Evolutionary conservation across 345 rosid species (phyloP).

Genomic region (Dimocarpus longan): DNA sequence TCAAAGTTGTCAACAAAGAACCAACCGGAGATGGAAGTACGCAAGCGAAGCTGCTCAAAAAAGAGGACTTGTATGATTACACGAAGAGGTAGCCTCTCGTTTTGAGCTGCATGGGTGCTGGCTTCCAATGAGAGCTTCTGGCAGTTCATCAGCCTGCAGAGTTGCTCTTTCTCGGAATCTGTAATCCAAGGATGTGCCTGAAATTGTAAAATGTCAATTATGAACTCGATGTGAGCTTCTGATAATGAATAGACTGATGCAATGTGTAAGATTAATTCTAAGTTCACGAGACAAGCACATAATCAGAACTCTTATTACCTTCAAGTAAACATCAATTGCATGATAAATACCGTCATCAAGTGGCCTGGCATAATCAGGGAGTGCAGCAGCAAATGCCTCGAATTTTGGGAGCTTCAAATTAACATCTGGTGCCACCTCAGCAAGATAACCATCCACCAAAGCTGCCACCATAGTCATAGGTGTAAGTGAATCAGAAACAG

Average conservation of each 20-base stretch:
- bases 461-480: slow-evolving; percentile 59
- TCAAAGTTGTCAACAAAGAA: slow-evolving; percentile 66
- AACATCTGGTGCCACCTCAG: slow-evolving; percentile 76
- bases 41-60: slow-evolving; percentile 74
- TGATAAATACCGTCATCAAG: slow-evolving; percentile 74
- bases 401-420: slow-evolving; percentile 63
- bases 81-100: slow-evolving; percentile 79
- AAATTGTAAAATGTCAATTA: slow-evolving; percentile 16
- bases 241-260: neutral
- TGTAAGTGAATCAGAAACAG: slow-evolving; percentile 41
- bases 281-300: neutral
- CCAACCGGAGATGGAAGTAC: slow-evolving; percentile 76
- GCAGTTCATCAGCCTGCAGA: slow-evolving; percentile 80
- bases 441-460: slow-evolving; percentile 64
- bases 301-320: slow-evolving; percentile 42
- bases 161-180: slow-evolving; percentile 72
- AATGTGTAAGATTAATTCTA: neutral
- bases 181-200: slow-evolving; percentile 86
- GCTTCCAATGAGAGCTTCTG: slow-evolving; percentile 86
- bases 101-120: slow-evolving; percentile 85
- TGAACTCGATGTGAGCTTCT: neutral
- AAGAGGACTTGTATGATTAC: slow-evolving; percentile 77
- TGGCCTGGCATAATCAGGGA: slow-evolving; percentile 73
- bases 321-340: slow-evolving; percentile 70
- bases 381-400: slow-evolving; percentile 57